phyloP scores from a whole-genome alignment of 345 rosid genomes.

The Mallotus nudiflorus region DNA sequence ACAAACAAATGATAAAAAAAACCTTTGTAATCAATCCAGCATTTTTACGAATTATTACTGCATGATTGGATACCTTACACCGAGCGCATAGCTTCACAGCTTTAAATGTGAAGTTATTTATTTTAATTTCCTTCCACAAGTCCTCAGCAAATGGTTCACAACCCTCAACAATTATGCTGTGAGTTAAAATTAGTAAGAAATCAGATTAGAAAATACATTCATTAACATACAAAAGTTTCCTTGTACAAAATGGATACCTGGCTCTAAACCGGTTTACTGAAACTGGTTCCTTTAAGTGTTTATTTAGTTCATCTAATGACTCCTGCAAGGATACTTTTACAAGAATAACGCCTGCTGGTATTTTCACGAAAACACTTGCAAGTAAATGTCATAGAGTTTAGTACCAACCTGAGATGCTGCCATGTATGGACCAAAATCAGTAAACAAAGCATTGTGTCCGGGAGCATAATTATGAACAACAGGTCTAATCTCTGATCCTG shows the following conservation, averaged over 20 bases:
- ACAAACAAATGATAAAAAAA: no score
- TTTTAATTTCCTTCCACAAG: slow-evolving; percentile 65
- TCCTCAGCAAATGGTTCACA: slow-evolving; percentile 85
- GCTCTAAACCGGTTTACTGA: slow-evolving; percentile 83
- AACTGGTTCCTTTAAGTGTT: slow-evolving; percentile 64
- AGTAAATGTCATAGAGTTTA: background rate
- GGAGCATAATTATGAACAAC: slow-evolving; percentile 68
- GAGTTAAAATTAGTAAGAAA: slow-evolving; percentile 12
- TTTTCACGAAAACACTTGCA: no score
- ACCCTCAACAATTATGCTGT: slow-evolving; percentile 74
- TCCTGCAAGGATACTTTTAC: slow-evolving; percentile 44
- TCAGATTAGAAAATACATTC: no score
- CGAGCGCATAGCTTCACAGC: slow-evolving; percentile 76
- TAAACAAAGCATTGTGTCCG: slow-evolving; percentile 68
- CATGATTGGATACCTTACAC: slow-evolving; percentile 88
- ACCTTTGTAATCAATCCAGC: no score
- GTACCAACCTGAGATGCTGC: slow-evolving; percentile 67
- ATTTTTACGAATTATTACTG: no score
- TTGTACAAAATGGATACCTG: slow-evolving; percentile 45
- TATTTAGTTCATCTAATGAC: slow-evolving; percentile 72
- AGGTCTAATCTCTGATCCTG: slow-evolving; percentile 68
- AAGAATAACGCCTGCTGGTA: background rate
- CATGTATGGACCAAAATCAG: slow-evolving; percentile 73
- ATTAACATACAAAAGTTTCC: background rate
- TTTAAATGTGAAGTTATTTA: slow-evolving; percentile 47